Evolutionary conservation across 1,139 yeast species (phyloP), one percentile per base, ranked within the genome.

Genomic region (Saccharomyces hybrid): DNA sequence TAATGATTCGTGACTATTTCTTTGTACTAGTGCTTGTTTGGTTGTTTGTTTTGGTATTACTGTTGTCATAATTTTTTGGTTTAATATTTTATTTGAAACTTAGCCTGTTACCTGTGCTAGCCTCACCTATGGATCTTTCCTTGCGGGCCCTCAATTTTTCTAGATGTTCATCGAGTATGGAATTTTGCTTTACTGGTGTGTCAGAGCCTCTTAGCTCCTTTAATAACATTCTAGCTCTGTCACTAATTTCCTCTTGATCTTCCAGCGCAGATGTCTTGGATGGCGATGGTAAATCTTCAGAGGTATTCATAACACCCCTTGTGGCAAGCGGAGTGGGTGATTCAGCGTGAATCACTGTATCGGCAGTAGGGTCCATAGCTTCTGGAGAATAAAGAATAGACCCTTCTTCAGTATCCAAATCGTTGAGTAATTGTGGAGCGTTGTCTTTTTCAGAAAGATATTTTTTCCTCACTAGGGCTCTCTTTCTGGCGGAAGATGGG

Each of bases 401-500:
- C 41, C 61, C 68, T 31, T 64, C 66, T 9, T 60, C 68, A 29
- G 57, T 60, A 23, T 66, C 67, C 11, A 65, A 52, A 32, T 63
- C 63, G 8, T 57, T 55, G 8, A 61, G 44, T 1, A 55, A 29
- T 27, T 52, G 49, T 3, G 49, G 34, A 2, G 59, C 41, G 4
- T 56, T 52, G 11, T 63, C 66, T 57, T 69, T 73, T 46, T 70
- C 73, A 52, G 76, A 80, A 57, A 79, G 55, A 49, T 84, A 64
- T 54, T 82, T 83, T 61, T 78, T 83, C 59, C 93, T 80, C 61
- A 91, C 87, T 59, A 86, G 74, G 0, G 96, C 96, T 56, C 95
- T 76, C 63, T 89, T 83, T 61, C 96, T 75, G 0, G 96, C 96
- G 6, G 93, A 82, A 1, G 87, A 73, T 0, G 95, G 84, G 64